Evolutionary conservation across 2,329 filamentous ascomycete species (phyloP).

Genomic region (Fusarium sacchari): DNA sequence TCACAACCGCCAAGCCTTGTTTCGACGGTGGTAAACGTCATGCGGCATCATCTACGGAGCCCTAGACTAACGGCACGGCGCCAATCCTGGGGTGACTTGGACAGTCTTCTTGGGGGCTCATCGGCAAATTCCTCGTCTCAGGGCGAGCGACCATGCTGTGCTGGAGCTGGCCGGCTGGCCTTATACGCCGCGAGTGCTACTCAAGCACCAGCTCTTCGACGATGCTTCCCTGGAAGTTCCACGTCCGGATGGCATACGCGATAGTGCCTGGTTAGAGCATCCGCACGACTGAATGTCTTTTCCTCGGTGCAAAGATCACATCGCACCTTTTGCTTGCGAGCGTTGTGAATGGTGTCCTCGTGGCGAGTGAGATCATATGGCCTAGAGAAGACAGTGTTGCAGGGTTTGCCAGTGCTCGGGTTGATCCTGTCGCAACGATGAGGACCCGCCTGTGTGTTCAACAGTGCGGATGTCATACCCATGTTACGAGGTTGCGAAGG

Average conservation of each 20-base stretch:
- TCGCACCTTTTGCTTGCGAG: slow-evolving; percentile 91
- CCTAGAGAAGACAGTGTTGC: slow-evolving; percentile 92
- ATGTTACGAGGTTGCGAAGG: slow-evolving; percentile 44
- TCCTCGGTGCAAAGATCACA: slow-evolving; percentile 95
- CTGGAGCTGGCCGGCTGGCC: background rate
- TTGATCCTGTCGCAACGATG: slow-evolving; percentile 95
- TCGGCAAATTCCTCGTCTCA: background rate
- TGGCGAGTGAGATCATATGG: slow-evolving; percentile 97
- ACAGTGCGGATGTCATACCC: slow-evolving; percentile 62
- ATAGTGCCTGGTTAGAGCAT: slow-evolving; percentile 94
- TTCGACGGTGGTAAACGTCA: slow-evolving; percentile 41
- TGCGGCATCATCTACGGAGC: slow-evolving; percentile 40
- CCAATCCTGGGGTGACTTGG: background rate
- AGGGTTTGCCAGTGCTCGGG: slow-evolving; percentile 92
- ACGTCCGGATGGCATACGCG: slow-evolving; percentile 82
- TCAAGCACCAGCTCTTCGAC: slow-evolving; percentile 32
- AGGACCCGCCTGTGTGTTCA: slow-evolving; percentile 91
- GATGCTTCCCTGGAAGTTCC: slow-evolving; percentile 33
- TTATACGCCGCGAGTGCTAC: background rate
- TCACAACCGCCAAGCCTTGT: slow-evolving; percentile 37
- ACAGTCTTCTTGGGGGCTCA: background rate
- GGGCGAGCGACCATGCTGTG: background rate
- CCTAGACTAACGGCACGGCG: slow-evolving; percentile 9
- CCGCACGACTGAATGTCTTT: slow-evolving; percentile 95
- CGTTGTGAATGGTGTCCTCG: slow-evolving; percentile 97